Conservation (phyloP, 2,329 filamentous ascomycete genomes). For the Trichoderma polysporum region DNA sequence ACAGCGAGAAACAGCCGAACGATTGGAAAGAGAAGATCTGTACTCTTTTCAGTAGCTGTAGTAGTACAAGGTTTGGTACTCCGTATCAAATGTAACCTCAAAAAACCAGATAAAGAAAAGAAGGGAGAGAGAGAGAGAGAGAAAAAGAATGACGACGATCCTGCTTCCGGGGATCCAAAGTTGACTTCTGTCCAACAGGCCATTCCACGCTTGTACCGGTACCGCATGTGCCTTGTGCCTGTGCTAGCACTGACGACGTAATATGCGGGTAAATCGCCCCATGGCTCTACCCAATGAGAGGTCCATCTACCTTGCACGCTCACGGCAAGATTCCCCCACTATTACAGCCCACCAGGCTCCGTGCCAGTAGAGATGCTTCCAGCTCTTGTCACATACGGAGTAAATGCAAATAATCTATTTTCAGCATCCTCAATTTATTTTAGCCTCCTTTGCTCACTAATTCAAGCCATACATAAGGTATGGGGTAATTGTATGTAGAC, state of each 20-base stretch:
- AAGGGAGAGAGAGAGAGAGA: background rate
- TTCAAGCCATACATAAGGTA: background rate
- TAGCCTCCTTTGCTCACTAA: background rate
- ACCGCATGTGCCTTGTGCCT: background rate
- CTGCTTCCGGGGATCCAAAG: background rate
- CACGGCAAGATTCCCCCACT: background rate
- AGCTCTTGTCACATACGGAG: no score
- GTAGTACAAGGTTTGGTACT: background rate
- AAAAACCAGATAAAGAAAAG: background rate
- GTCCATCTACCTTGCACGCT: background rate
- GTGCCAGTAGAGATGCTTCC: background rate
- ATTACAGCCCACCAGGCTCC: background rate
- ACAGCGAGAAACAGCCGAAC: background rate
- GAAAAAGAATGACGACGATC: background rate
- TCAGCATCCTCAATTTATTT: background rate
- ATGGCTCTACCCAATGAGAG: background rate
- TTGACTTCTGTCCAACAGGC: no score
- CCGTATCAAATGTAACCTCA: background rate
- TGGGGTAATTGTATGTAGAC: no score
- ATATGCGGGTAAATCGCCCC: background rate
- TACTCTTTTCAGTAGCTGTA: background rate
- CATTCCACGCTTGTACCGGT: background rate
- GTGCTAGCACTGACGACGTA: background rate
- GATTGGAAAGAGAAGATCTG: background rate
- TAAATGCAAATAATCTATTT: no score